These are phyloP conservation scores for Cruciata laevipes DNA, from an alignment of 257 asterid genomes.

Conservation along the genomic window DNA sequence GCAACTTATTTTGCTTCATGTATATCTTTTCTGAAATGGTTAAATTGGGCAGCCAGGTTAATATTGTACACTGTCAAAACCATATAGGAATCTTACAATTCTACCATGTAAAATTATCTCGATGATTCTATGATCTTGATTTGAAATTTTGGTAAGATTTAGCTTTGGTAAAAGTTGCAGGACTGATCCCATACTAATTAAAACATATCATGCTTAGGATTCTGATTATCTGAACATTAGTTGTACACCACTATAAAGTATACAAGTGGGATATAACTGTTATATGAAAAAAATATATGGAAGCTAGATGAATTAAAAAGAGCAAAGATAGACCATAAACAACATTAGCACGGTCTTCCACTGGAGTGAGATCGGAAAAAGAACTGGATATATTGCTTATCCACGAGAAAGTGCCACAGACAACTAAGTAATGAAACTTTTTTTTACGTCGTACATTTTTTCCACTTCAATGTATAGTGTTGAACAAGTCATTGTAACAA, in stretches of 20 bases:
- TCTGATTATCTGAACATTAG: neutral
- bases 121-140: too few species aligned
- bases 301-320: neutral
- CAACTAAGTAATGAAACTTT: neutral
- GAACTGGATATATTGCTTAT: slow-evolving; percentile 2
- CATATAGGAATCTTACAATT: too few species aligned
- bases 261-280: neutral
- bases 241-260: neutral
- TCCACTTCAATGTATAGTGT: too few species aligned
- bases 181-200: too few species aligned
- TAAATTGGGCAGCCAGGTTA: neutral
- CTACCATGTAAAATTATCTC: too few species aligned
- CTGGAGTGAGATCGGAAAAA: neutral
- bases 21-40: neutral
- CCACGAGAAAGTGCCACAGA: slow-evolving; percentile 12
- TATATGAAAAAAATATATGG: neutral
- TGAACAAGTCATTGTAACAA: too few species aligned
- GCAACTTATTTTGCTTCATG: neutral
- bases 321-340: slow-evolving; percentile 1
- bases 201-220: too few species aligned
- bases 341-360: neutral
- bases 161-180: too few species aligned
- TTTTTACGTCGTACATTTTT: neutral
- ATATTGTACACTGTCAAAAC: neutral
- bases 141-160: too few species aligned